Conservation (phyloP, 75 land plant species). For the Ceratopteris richardii region DNA sequence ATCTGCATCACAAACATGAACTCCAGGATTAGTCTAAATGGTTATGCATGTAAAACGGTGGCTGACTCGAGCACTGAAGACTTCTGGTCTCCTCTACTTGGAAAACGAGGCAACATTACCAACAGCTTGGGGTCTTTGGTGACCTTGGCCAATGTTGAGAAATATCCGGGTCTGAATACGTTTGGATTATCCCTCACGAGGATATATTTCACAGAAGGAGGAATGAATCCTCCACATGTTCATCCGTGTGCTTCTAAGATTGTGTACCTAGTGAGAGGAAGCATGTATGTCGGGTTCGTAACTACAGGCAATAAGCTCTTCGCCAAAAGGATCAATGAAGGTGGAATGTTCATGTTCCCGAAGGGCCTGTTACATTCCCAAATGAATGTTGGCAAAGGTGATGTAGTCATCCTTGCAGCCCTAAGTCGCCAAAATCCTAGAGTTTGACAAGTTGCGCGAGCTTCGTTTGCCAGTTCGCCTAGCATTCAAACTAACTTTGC, state of each 20-base stretch:
- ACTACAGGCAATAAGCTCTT: slow-evolving; percentile 24
- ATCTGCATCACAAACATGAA: slow-evolving; percentile 56
- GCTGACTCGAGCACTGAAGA: slow-evolving; percentile 20
- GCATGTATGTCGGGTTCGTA: slow-evolving; percentile 47
- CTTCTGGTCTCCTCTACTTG: slow-evolving; percentile 43
- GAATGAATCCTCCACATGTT: slow-evolving; percentile 42
- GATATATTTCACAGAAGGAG: slow-evolving; percentile 41
- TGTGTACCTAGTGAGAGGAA: slow-evolving; percentile 30
- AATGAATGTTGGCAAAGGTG: slow-evolving; percentile 36
- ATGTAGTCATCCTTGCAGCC: slow-evolving; percentile 27
- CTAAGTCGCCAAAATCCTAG: slow-evolving; percentile 55
- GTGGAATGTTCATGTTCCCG: slow-evolving; percentile 46
- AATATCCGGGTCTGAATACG: slow-evolving; percentile 56
- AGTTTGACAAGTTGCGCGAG: slow-evolving; percentile 10
- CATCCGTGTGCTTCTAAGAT: slow-evolving; percentile 58
- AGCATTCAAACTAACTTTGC: slow-evolving; percentile 20
- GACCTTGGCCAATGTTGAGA: slow-evolving; percentile 23
- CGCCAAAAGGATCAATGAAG: slow-evolving; percentile 24
- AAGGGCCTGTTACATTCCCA: slow-evolving; percentile 57
- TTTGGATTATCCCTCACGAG: slow-evolving; percentile 48
- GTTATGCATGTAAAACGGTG: slow-evolving; percentile 40
- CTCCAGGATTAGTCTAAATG: slow-evolving; percentile 22
- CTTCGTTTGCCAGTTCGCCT: slow-evolving; percentile 28
- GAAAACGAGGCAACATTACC: slow-evolving; percentile 13
- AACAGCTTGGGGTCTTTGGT: slow-evolving; percentile 12